Evolutionary conservation across 345 rosid species (phyloP), one percentile per base, ranked within the genome.

Genomic region (Lumnitzera littorea): DNA sequence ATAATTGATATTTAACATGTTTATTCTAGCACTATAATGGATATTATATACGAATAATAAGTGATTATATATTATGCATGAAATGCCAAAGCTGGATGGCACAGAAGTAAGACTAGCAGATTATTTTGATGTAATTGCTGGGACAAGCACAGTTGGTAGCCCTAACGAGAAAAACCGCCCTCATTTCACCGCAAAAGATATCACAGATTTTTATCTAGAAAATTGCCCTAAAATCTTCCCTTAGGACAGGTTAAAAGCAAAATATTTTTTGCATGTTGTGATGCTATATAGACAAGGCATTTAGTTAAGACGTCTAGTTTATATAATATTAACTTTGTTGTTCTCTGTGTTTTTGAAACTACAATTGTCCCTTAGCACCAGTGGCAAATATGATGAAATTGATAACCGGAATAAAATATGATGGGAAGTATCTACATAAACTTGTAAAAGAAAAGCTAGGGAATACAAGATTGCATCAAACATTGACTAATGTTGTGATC

Each of bases 111-210:
- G 81, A 62, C 43, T 76, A 0, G 72, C 68, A 2, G 79, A 75
- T 51, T 75, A 75, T 47, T 75, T 75, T 8, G 76, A 75, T 43
- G 73, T 71, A 31, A 64, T 75, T 9, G 31, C 73, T 0, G 68
- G 79, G 17, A 75, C 76, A 15, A 67, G 76, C 70, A 75, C 75
- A 0, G 70, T 74, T 4, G 77, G 78, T 14, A 75, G 73, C 0
- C 69, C 78, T 1, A 43, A 73, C 14, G 70, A 73, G 10, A 47
- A 64, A 70, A 70, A 25, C 70, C 69, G 3, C 81, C 81, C 41
- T 20, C 73, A 3, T 73, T 77, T 52, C 7, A 64, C 75, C 20
- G 78, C 81, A 7, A 70, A 73, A 47, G 78, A 73, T 15, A 64
- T 77, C 57, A 67, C 36, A 6, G 48, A 29, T 5, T 72, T 72